phyloP scores from a whole-genome alignment of 495 filamentous ascomycete genomes.

The Melanomma pulvis-pyrius region DNA sequence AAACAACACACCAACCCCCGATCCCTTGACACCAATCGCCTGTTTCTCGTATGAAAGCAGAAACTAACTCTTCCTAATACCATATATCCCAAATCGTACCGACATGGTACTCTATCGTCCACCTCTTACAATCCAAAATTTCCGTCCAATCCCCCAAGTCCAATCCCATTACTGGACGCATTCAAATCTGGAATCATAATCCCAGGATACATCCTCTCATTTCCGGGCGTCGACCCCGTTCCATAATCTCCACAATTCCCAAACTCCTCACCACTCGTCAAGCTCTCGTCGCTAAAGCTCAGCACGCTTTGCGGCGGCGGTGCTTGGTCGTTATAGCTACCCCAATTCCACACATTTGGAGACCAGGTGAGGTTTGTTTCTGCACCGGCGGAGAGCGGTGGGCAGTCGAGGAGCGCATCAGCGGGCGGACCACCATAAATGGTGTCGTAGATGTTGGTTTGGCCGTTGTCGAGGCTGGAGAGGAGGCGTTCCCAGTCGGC shows the following conservation, averaged over 20 bases:
- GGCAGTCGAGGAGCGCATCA: constrained; percentile 51
- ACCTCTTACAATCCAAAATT: constrained; percentile 46
- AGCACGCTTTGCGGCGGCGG: constrained; percentile 65
- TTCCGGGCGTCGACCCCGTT: constrained; percentile 12
- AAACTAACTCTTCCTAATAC: background rate
- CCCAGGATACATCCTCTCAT: constrained; percentile 50
- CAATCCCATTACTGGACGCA: constrained; percentile 41
- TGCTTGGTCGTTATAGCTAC: constrained; percentile 7
- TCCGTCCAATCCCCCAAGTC: constrained; percentile 52
- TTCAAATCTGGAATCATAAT: constrained; percentile 55
- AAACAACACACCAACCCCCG: constrained; percentile 1
- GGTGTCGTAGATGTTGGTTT: constrained; percentile 78
- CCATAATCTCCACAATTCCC: constrained; percentile 32
- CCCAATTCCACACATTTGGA: constrained; percentile 54
- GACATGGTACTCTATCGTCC: background rate
- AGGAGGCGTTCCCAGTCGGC: constrained; percentile 81
- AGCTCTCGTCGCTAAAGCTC: constrained; percentile 76
- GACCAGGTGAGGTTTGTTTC: constrained; percentile 53
- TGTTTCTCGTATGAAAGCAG: no score
- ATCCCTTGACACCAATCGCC: background rate
- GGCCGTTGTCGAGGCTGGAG: constrained; percentile 74
- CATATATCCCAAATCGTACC: constrained; percentile 7
- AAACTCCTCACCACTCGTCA: constrained; percentile 54
- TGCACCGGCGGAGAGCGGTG: constrained; percentile 45
- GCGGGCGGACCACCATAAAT: constrained; percentile 75